These are phyloP conservation scores for Hygrocybe coccinea DNA, from an alignment of 768 basidiomycete genomes.

Conservation along the genomic window DNA sequence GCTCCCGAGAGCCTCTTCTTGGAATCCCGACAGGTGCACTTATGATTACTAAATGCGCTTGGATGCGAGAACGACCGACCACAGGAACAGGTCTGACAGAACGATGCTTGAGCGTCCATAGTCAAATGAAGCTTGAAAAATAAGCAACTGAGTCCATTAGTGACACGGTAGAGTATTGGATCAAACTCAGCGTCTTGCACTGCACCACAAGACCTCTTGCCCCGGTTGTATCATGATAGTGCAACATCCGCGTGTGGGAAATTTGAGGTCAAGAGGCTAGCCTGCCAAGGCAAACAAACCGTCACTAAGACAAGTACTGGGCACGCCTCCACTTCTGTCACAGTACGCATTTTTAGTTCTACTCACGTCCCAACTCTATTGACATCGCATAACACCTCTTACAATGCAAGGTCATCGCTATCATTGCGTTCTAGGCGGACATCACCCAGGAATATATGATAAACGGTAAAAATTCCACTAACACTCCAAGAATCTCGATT, in stretches of 20 bases:
- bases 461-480: neutral
- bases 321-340: neutral
- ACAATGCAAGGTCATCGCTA: slow-evolving; percentile 1
- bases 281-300: neutral
- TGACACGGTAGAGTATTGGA: neutral
- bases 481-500: neutral
- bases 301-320: neutral
- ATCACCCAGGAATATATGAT: neutral
- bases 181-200: too few species aligned
- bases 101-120: neutral
- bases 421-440: neutral
- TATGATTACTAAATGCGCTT: slow-evolving; percentile 1
- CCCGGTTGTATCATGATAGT: too few species aligned
- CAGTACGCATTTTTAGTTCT: neutral
- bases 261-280: neutral
- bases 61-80: neutral
- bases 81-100: neutral
- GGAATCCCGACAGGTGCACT: neutral
- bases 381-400: neutral
- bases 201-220: too few species aligned
- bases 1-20: slow-evolving; percentile 3
- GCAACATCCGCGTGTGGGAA: neutral
- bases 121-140: neutral
- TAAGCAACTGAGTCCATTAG: neutral
- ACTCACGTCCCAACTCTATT: neutral